Conservation (phyloP, 495 filamentous ascomycete species). For the Tuber microsphaerosporum region DNA sequence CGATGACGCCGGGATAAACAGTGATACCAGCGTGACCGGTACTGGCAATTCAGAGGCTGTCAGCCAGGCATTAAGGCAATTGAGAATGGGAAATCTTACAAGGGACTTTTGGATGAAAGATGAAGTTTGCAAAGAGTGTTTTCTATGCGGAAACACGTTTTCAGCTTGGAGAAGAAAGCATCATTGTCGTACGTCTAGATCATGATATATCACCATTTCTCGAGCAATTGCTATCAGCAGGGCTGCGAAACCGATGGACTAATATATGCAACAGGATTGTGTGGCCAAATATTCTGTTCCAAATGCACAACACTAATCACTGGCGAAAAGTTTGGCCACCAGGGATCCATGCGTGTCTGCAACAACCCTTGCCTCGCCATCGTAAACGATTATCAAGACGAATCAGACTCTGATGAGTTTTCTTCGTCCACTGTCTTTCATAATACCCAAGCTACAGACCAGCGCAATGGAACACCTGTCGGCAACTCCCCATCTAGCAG, state of each 20-base stretch:
- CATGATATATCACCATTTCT: neutral
- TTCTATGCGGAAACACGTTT: conserved; percentile 80
- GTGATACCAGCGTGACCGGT: conserved; percentile 27
- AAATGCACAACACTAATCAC: conserved; percentile 89
- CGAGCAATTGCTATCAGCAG: neutral
- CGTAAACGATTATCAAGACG: conserved; percentile 82
- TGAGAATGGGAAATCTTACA: conserved; percentile 75
- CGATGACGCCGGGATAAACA: conserved; percentile 24
- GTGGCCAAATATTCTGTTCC: conserved; percentile 95
- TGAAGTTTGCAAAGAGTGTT: conserved; percentile 96
- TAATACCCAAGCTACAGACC: conserved; percentile 46
- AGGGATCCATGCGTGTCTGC: conserved; percentile 79
- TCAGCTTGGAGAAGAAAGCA: conserved; percentile 93
- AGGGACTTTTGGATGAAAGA: conserved; percentile 99
- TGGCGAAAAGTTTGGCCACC: conserved; percentile 78
- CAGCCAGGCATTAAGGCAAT: conserved; percentile 57
- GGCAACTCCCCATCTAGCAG: conserved; percentile 44
- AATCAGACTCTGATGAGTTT: conserved; percentile 70
- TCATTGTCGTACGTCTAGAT: conserved; percentile 66
- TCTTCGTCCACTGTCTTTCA: conserved; percentile 49
- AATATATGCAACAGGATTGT: conserved; percentile 47
- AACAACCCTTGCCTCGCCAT: conserved; percentile 92
- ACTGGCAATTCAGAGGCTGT: conserved; percentile 53
- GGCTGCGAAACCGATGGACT: conserved; percentile 12
- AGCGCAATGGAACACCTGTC: conserved; percentile 40